phyloP scores from a whole-genome alignment of 2,329 filamentous ascomycete species.

The Aaosphaeria pasadenensis region DNA sequence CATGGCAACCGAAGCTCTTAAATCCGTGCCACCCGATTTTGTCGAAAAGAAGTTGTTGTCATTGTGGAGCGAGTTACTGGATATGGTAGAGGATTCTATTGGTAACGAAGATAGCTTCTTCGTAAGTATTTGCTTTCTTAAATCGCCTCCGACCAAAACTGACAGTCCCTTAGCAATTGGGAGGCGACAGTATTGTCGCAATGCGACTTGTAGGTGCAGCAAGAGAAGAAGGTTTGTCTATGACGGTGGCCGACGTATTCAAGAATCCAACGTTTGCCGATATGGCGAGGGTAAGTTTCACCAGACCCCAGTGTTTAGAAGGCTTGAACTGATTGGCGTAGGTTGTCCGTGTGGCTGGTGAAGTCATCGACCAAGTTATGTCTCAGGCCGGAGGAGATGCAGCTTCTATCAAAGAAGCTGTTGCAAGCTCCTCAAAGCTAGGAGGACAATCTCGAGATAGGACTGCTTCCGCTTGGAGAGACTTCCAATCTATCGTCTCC shows the following conservation, averaged over 20 bases:
- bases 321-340: conserved; percentile 9
- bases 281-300: conserved; percentile 24
- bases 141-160: background rate
- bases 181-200: conserved; percentile 32
- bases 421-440: conserved; percentile 13
- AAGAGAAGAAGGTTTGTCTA: conserved; percentile 29
- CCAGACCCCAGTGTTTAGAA: background rate
- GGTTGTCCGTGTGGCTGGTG: conserved; percentile 32
- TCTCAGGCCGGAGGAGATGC: conserved; percentile 24
- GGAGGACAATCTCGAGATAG: conserved; percentile 11
- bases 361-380: conserved; percentile 34
- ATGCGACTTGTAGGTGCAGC: conserved; percentile 33
- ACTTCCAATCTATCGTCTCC: conserved; percentile 29
- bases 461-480: conserved; percentile 22
- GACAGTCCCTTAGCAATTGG: conserved; percentile 15
- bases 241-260: conserved; percentile 35
- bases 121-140: conserved; percentile 8
- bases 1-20: conserved; percentile 25
- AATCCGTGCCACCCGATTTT: conserved; percentile 25
- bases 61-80: conserved; percentile 29
- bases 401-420: conserved; percentile 9
- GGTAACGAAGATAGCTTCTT: conserved; percentile 33
- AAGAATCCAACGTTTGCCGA: conserved; percentile 32
- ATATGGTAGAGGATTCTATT: conserved; percentile 32
- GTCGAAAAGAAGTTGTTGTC: conserved; percentile 31